Evolutionary conservation across 768 basidiomycete species (phyloP).

Genomic region (Dendrothele bispora): DNA sequence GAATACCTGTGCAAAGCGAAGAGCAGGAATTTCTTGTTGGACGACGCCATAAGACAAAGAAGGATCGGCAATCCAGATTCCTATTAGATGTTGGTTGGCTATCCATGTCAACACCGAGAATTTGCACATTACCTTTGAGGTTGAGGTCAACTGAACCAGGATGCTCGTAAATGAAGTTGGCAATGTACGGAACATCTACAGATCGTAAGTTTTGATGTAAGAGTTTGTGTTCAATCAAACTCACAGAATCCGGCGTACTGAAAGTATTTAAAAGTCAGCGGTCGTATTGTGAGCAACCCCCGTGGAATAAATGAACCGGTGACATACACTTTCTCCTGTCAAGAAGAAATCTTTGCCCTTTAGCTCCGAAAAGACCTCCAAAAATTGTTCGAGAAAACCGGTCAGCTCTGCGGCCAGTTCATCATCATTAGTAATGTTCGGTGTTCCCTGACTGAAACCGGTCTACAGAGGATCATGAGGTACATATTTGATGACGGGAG

Average conservation of each 20-base stretch:
- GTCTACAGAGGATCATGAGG: constrained; percentile 44
- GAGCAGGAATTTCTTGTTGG: constrained; percentile 65
- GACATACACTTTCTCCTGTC: constrained; percentile 72
- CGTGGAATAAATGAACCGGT: neutral
- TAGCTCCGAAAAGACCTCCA: constrained; percentile 71
- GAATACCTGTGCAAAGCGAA: constrained; percentile 49
- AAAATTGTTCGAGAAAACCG: constrained; percentile 74
- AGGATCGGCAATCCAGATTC: constrained; percentile 62
- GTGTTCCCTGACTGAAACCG: constrained; percentile 67
- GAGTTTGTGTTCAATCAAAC: constrained; percentile 17
- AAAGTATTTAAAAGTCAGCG: too few species aligned
- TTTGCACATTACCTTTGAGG: too few species aligned
- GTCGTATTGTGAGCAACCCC: too few species aligned
- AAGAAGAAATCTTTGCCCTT: constrained; percentile 73
- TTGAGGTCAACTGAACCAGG: constrained; percentile 48
- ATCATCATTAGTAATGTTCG: constrained; percentile 60
- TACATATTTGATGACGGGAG: neutral
- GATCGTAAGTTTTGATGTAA: constrained; percentile 6
- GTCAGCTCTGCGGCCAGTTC: constrained; percentile 56
- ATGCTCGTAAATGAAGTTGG: constrained; percentile 68
- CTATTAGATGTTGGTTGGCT: too few species aligned
- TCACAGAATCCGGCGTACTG: constrained; percentile 76
- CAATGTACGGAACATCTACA: constrained; percentile 53
- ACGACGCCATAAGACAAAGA: constrained; percentile 49
- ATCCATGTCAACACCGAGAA: too few species aligned